Conservation (phyloP, 305 asterid genomes). For the Fraxinus baroniana region DNA sequence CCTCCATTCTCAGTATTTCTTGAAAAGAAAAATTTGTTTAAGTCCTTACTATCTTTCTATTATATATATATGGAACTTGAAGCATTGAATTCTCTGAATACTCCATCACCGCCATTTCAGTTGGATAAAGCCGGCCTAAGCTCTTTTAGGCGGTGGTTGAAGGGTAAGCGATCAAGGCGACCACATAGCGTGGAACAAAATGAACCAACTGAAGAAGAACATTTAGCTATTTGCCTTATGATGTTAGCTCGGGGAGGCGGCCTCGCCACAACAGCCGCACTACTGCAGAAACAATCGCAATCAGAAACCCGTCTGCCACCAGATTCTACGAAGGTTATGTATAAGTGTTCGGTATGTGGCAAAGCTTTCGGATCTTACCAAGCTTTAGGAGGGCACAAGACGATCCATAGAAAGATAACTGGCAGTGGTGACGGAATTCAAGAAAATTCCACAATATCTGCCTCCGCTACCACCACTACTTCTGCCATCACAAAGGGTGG, state of each 20-base stretch:
- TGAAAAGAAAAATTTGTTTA: background rate
- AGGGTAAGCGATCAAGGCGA: conserved; percentile 46
- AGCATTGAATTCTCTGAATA: conserved; percentile 53
- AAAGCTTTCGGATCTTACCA: conserved; percentile 52
- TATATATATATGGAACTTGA: conserved; percentile 37
- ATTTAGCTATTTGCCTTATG: conserved; percentile 41
- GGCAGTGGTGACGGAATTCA: conserved; percentile 23
- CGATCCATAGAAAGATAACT: conserved; percentile 45
- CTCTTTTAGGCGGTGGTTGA: conserved; percentile 35
- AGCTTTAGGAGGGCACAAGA: conserved; percentile 63
- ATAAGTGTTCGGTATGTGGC: conserved; percentile 45
- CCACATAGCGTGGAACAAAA: conserved; percentile 30
- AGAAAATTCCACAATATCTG: conserved; percentile 31
- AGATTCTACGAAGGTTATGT: conserved; percentile 15
- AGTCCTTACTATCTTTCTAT: background rate
- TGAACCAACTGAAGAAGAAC: conserved; percentile 43
- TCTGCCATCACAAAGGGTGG: conserved; percentile 20
- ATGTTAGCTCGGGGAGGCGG: conserved; percentile 40
- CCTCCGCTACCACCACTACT: conserved; percentile 18
- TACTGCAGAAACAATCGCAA: background rate
- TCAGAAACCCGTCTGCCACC: background rate
- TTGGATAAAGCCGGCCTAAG: conserved; percentile 25
- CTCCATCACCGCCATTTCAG: conserved; percentile 31
- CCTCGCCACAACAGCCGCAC: background rate
- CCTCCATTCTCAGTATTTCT: background rate